Base-by-base conservation (phyloP, 1,284 basidiomycete species). In the Tilletia walkeri region DNA sequence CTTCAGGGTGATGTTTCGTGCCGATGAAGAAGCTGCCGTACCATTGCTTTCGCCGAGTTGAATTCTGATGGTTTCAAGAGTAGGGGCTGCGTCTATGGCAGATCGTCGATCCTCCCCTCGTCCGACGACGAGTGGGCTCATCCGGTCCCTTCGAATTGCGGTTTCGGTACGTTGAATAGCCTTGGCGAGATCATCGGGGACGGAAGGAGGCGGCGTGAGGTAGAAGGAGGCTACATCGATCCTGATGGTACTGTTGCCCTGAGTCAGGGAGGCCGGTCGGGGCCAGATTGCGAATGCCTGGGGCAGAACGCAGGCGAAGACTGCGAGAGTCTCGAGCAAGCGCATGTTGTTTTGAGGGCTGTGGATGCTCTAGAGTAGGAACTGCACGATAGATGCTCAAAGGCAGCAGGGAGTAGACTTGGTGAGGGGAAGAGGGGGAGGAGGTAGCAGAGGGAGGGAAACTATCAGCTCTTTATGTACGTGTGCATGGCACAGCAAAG, bases 171-270 rank as follows among this genome's bases (percentile, higher is more conserved):
- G 85, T 20, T 74, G 30, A 38, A 87, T 84, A 16, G 88, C 88
- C 0, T 84, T 84, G 30, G 74, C 72, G 36, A 89, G 85, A 80
- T 89, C 88, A 7, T 53, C 54, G 5, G 76, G 73, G 0, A 86
- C 81, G 54, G 75, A 75, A 20, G 77, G 68, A 38, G 85, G 72
- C 12, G 88, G 72, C 10, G 84, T 80, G 79, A 89, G 87, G 70
- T 80, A 72, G 77, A 89, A 91, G 56, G 72, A 73, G 49, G 63
- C 36, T 0, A 92, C 86, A 10, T 85, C 85, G 56, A 92, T 84
- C 24, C 70, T 73, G 6, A 69, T 10, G 1, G 88, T 78, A 0
- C 85, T 85, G 0, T 85, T 81, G 30, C 90, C 90, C 0, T 87
- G 86, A 24, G 84, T 72, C 63, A 90, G 80, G 3, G 78, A 80